A percentile compares a stretch with the other conserved stretches of the same genome.
These are phyloP conservation scores for Phytopythium cucurbitacearum DNA, from an alignment of 352 stramenopile genomes.

Conservation along the genomic window DNA sequence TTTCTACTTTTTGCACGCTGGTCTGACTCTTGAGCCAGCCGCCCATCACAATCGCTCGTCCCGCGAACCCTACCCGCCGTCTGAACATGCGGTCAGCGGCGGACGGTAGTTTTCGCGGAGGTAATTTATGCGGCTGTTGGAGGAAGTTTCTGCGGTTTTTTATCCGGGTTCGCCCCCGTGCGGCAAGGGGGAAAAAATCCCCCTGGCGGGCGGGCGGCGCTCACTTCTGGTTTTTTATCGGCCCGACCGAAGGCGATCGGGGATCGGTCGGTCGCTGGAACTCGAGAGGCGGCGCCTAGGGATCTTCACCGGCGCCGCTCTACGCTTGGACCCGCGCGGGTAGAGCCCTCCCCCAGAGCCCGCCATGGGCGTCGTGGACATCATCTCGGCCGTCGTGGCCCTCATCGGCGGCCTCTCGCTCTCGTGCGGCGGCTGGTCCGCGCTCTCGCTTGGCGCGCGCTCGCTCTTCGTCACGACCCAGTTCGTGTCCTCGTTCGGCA, in stretches of 20 bases:
- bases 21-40: slow-evolving; percentile 1
- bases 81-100: slow-evolving; percentile 8
- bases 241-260: slow-evolving; percentile 15
- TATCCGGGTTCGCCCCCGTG: too few relatives aligned
- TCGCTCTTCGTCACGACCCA: slow-evolving; percentile 82
- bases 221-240: slow-evolving; percentile 66
- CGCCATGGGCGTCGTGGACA: slow-evolving; percentile 55
- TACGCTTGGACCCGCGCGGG: slow-evolving; percentile 13
- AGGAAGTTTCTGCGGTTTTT: too few relatives aligned
- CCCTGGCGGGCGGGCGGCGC: slow-evolving; percentile 2
- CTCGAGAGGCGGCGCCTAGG: slow-evolving; percentile 16
- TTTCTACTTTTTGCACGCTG: neutral
- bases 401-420: slow-evolving; percentile 78
- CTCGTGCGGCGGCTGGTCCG: slow-evolving; percentile 84
- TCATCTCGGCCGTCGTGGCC: slow-evolving; percentile 75
- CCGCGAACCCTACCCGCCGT: slow-evolving; percentile 1
- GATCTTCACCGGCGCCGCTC: neutral
- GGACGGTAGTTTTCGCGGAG: slow-evolving; percentile 5
- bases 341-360: slow-evolving; percentile 8
- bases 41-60: neutral
- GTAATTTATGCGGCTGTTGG: neutral
- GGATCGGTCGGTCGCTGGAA: slow-evolving; percentile 7
- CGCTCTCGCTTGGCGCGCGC: slow-evolving; percentile 76
- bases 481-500: slow-evolving; percentile 76
- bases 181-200: slow-evolving; percentile 9